Evolutionary conservation across 805 yeast genomes (phyloP).

Genomic region (Hanseniaspora mollemarum): DNA sequence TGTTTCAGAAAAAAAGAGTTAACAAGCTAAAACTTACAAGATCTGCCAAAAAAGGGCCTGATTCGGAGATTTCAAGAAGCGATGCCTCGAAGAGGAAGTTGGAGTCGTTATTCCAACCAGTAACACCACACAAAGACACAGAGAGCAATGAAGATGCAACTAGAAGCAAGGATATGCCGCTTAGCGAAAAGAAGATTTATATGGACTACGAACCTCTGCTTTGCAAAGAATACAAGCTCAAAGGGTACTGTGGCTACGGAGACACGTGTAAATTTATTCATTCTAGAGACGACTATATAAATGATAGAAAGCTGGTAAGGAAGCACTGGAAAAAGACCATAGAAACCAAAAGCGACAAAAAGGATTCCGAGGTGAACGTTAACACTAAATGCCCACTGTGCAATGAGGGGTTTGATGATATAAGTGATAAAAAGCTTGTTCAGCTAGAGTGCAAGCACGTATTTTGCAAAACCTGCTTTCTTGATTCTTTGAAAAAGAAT

Average conservation of each 20-base stretch:
- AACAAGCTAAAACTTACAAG: constrained; percentile 2
- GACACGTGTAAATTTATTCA: constrained; percentile 93
- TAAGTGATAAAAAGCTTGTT: constrained; percentile 38
- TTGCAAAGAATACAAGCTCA: constrained; percentile 80
- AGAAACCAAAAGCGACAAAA: constrained; percentile 22
- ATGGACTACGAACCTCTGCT: constrained; percentile 87
- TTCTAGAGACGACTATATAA: constrained; percentile 70
- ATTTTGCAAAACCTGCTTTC: constrained; percentile 53
- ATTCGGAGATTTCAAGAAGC: neutral
- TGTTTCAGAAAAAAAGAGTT: constrained; percentile 11
- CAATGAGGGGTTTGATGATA: constrained; percentile 32
- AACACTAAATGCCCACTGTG: constrained; percentile 59
- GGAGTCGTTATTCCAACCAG: neutral
- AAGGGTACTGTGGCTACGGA: constrained; percentile 95
- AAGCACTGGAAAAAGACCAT: constrained; percentile 51
- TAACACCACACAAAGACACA: neutral
- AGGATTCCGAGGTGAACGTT: constrained; percentile 25
- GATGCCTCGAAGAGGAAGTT: neutral
- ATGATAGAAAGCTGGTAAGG: constrained; percentile 51
- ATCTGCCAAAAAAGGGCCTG: neutral
- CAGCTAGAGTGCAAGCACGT: constrained; percentile 51
- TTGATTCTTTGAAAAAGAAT: constrained; percentile 34
- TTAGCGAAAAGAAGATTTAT: constrained; percentile 38
- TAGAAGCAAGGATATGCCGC: neutral
- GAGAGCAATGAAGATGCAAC: neutral